Percentiles rank a stretch among this genome's conserved stretches.
These are phyloP conservation scores for Naegleria fowleri DNA, from an alignment of 208 protist species.

Conservation along the genomic window DNA sequence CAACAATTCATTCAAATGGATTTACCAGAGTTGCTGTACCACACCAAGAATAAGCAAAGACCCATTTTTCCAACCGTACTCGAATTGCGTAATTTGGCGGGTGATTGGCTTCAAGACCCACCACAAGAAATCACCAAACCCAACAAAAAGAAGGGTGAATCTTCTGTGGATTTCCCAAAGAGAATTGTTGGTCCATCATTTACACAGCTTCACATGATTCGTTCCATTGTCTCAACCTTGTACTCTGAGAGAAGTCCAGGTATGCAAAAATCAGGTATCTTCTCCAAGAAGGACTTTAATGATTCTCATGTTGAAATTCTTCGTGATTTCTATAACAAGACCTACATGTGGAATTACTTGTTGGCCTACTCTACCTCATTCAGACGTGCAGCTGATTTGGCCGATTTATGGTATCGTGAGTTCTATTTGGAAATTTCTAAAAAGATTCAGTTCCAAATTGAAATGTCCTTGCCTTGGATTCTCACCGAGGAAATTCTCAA, in stretches of 20 bases:
- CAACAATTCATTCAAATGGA: slow-evolving; percentile 61
- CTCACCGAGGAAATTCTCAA: slow-evolving; percentile 58
- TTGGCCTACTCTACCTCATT: slow-evolving; percentile 41
- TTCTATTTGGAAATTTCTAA: slow-evolving; percentile 58
- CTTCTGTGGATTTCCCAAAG: background rate
- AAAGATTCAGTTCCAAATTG: slow-evolving; percentile 61
- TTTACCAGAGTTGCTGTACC: slow-evolving; percentile 41
- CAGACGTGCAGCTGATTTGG: slow-evolving; percentile 43
- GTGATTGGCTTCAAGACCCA: slow-evolving; percentile 1
- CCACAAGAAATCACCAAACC: background rate
- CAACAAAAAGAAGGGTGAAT: background rate
- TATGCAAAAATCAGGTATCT: slow-evolving; percentile 17
- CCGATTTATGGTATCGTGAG: slow-evolving; percentile 63
- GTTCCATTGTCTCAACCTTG: slow-evolving; percentile 17
- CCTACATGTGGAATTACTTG: slow-evolving; percentile 50
- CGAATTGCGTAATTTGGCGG: background rate
- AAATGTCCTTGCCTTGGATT: slow-evolving; percentile 68
- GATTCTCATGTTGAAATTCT: slow-evolving; percentile 36
- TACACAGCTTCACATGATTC: slow-evolving; percentile 35
- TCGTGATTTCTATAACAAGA: slow-evolving; percentile 41
- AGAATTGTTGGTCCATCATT: slow-evolving; percentile 10
- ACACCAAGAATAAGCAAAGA: slow-evolving; percentile 48
- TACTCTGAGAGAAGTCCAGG: slow-evolving; percentile 16
- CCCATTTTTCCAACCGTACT: background rate
- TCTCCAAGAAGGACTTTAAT: slow-evolving; percentile 47